Conservation (phyloP, 176 grass and related monocot species). For the Luzula sylvatica region DNA sequence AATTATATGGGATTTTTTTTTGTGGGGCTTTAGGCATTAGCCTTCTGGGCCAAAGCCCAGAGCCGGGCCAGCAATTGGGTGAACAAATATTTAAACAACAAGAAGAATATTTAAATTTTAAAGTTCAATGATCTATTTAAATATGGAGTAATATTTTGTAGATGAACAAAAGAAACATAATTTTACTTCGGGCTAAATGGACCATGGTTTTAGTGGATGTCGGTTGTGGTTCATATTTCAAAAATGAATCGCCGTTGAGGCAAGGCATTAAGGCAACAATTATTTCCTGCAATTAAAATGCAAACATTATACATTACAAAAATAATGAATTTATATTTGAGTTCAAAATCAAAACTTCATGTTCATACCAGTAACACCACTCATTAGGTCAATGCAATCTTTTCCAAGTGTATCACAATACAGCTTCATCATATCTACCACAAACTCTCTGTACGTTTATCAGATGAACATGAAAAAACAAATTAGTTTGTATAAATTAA, state of each 20-base stretch:
- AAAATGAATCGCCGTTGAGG: conserved; percentile 42
- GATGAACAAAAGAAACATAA: not conserved
- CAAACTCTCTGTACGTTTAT: conserved; percentile 21
- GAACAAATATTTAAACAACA: no score
- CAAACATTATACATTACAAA: not conserved
- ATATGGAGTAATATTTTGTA: no score
- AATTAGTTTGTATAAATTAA: not conserved
- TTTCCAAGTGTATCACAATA: conserved; percentile 30
- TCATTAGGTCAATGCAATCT: conserved; percentile 56
- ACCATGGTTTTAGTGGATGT: conserved; percentile 76
- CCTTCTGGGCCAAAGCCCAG: no score
- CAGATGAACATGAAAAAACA: no score
- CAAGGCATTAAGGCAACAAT: conserved; percentile 74
- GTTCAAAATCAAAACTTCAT: no score
- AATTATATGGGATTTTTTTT: no score
- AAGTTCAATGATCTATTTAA: no score
- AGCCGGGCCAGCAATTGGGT: no score
- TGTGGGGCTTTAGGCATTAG: no score
- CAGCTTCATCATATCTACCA: conserved; percentile 21
- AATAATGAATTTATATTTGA: not conserved
- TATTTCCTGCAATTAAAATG: conserved; percentile 23
- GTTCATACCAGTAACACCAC: conserved; percentile 53
- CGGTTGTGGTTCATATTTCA: conserved; percentile 80
- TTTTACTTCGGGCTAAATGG: conserved; percentile 74
- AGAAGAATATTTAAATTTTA: no score